A percentile compares a stretch with the other conserved stretches of the same genome.
These are phyloP conservation scores for Amborella trichopoda DNA, from an alignment of 164 flowering plant species.

Conservation along the genomic window DNA sequence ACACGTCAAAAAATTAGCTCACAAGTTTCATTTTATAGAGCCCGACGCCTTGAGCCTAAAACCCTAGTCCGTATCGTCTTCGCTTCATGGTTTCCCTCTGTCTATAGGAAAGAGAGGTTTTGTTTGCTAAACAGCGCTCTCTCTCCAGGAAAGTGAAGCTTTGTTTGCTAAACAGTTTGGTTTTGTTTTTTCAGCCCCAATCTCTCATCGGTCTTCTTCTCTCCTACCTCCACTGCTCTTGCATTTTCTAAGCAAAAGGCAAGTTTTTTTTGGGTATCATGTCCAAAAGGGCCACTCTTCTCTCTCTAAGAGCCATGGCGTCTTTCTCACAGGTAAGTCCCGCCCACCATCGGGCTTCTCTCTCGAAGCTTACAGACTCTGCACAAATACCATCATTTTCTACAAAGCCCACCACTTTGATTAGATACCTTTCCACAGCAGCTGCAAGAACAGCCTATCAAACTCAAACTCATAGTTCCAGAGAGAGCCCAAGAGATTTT, in stretches of 20 bases:
- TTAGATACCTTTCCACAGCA: conserved; percentile 3
- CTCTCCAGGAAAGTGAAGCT: no score
- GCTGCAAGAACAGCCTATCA: conserved; percentile 6
- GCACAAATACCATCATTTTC: neutral
- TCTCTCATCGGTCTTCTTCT: neutral
- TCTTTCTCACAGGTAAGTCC: conserved; percentile 6
- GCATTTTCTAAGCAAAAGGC: no score
- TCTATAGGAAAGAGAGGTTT: no score
- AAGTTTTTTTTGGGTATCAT: no score
- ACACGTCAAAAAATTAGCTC: no score
- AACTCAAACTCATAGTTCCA: neutral
- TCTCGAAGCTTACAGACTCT: neutral
- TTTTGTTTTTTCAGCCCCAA: no score
- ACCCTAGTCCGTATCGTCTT: no score
- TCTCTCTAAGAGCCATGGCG: conserved; percentile 6
- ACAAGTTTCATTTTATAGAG: no score
- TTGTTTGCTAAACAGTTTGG: no score
- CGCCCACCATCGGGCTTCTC: neutral
- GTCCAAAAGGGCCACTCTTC: conserved; percentile 4
- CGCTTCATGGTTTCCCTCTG: no score
- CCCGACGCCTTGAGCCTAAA: no score
- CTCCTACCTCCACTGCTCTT: neutral
- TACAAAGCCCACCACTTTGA: neutral
- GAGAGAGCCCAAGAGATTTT: conserved; percentile 4
- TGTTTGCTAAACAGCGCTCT: no score